These are phyloP conservation scores for Aspergillus transmontanensis DNA, from an alignment of 2,329 filamentous ascomycete species.

Conservation along the genomic window DNA sequence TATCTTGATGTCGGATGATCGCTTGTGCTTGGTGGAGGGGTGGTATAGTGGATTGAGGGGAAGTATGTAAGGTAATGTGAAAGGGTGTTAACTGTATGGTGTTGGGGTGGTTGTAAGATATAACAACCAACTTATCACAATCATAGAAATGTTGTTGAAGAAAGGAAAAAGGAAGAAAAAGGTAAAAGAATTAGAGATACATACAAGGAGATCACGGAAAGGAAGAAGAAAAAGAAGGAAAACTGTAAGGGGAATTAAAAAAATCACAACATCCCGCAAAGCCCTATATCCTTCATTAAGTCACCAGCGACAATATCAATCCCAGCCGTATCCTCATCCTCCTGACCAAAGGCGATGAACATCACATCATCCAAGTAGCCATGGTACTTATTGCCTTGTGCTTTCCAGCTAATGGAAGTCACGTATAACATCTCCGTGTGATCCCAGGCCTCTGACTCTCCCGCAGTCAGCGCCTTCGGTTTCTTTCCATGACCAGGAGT, in stretches of 20 bases:
- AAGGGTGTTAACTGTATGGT: background rate
- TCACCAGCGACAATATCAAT: slow-evolving; percentile 58
- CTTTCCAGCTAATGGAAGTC: slow-evolving; percentile 60
- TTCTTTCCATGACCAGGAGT: slow-evolving; percentile 28
- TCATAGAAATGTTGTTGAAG: background rate
- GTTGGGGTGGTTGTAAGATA: background rate
- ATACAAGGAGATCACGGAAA: background rate
- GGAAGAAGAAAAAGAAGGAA: background rate
- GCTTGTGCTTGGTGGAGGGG: background rate
- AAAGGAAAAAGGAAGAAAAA: background rate
- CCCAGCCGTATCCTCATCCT: slow-evolving; percentile 52
- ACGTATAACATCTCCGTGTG: slow-evolving; percentile 61
- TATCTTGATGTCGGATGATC: background rate
- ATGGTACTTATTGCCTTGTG: slow-evolving; percentile 51
- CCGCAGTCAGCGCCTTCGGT: slow-evolving; percentile 8
- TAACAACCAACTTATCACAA: background rate
- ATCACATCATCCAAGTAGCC: slow-evolving; percentile 60
- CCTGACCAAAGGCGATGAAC: slow-evolving; percentile 59
- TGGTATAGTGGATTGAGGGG: background rate
- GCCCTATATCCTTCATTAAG: slow-evolving; percentile 47
- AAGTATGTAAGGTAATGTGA: background rate
- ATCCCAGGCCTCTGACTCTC: slow-evolving; percentile 14
- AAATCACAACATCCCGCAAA: background rate
- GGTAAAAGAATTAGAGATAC: background rate
- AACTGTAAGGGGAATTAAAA: background rate